Evolutionary conservation across 106 monocot genomes (phyloP), one percentile per base, ranked within the genome.

Genomic region (Allium sativum): DNA sequence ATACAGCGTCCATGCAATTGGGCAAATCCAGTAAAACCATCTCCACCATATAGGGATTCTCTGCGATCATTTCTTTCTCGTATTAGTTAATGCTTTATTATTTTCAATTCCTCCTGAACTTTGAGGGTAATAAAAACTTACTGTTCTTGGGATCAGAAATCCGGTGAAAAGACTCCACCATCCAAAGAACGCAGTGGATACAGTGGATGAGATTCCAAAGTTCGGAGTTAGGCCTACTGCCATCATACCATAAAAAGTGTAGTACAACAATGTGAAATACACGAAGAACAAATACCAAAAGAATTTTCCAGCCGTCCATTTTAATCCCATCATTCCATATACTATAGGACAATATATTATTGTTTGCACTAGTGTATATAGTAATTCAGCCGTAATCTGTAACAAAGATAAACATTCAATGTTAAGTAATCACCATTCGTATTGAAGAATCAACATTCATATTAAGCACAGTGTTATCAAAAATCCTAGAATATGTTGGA

Each of bases 181-280:
- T 2, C 69, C 69, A 46, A 72, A 85, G 50, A 65, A 81, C 18
- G 73, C 70, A 16, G 77, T 74, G 48, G 78, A 74, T 20, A 81
- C 43, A 31, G 81, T 67, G 48, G 85, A 73, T 40, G 85, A 80
- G 7, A 82, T 48, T 1, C 78, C 70, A 42, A 76, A 76, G 15
- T 67, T 18, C 7, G 86, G 79, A 1, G 82, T 87, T 73, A 87
- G 55, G 40, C 72, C 73, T 18, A 82, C 40, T 4, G 76, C 82
- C 82, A 87, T 79, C 82, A 79, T 79, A 12, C 86, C 86, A 13
- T 82, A 87, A 51, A 87, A 82, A 10, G 86, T 82, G 70, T 76
- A 82, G 79, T 87, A 87, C 10, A 53, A 64, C 18, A 79, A 82
- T 7, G 82, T 76, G 45, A 79, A 73, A 65, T 82, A 87, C 72